Percentiles rank a stretch among this genome's conserved stretches.
phyloP scores from a whole-genome alignment of 768 basidiomycete species.

The Candolleomyces eurysporus region DNA sequence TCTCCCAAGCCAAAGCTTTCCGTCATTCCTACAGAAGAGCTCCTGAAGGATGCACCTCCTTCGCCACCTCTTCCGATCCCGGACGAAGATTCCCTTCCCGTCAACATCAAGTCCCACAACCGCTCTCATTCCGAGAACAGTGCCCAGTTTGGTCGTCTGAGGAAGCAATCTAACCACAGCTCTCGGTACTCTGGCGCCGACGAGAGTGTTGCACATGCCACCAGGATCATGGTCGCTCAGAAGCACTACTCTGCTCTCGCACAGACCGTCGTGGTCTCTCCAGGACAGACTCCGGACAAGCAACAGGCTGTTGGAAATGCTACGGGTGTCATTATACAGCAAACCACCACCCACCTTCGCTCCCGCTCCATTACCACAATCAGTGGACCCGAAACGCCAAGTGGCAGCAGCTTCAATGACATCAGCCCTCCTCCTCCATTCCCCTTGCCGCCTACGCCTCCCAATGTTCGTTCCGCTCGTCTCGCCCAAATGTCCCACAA shows the following conservation, averaged over 20 bases:
- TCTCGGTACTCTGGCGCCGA: constrained; percentile 52
- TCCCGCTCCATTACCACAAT: constrained; percentile 58
- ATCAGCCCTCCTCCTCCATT: constrained; percentile 62
- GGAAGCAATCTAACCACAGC: constrained; percentile 53
- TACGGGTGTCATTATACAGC: constrained; percentile 33
- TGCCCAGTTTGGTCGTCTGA: constrained; percentile 53
- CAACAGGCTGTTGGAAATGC: constrained; percentile 30
- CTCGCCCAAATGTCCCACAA: constrained; percentile 55
- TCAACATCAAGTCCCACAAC: constrained; percentile 36
- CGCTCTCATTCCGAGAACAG: constrained; percentile 57
- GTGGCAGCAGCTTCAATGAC: constrained; percentile 32
- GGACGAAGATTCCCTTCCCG: constrained; percentile 41
- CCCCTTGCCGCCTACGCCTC: constrained; percentile 76
- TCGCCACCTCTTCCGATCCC: constrained; percentile 66
- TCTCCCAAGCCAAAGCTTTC: constrained; percentile 64
- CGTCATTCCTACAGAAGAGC: constrained; percentile 58
- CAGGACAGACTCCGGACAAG: constrained; percentile 40
- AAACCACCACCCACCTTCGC: constrained; percentile 49
- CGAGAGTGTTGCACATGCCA: constrained; percentile 49
- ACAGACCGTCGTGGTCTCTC: constrained; percentile 56
- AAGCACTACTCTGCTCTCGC: constrained; percentile 72
- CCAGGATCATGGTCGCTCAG: constrained; percentile 69
- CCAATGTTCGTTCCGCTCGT: constrained; percentile 56
- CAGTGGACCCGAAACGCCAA: constrained; percentile 36
- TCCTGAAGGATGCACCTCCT: constrained; percentile 38